phyloP scores from a whole-genome alignment of 2,329 filamentous ascomycete genomes.

The Trichoderma harzianum region DNA sequence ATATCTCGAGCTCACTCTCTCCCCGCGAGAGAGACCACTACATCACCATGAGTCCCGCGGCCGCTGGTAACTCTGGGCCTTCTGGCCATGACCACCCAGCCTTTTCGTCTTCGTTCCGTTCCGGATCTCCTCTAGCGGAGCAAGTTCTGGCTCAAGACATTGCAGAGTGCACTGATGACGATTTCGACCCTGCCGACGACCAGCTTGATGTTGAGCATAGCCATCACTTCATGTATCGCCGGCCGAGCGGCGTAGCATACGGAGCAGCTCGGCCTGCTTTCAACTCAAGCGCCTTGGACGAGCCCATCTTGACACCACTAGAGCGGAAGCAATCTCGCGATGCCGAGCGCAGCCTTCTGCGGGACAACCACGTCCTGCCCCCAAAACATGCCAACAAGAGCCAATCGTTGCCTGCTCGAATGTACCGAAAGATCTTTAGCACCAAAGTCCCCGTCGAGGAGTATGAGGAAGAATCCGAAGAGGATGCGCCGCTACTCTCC shows the following conservation, averaged over 20 bases:
- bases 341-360: slow-evolving; percentile 58
- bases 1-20: neutral
- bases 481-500: slow-evolving; percentile 42
- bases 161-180: slow-evolving; percentile 60
- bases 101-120: slow-evolving; percentile 49
- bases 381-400: slow-evolving; percentile 49
- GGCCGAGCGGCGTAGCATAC: slow-evolving; percentile 72
- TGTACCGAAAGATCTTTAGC: slow-evolving; percentile 53
- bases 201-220: slow-evolving; percentile 37
- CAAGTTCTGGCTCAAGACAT: slow-evolving; percentile 64
- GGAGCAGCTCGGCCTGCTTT: slow-evolving; percentile 69
- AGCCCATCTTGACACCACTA: slow-evolving; percentile 48
- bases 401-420: slow-evolving; percentile 34
- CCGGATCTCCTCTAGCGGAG: slow-evolving; percentile 63
- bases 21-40: neutral
- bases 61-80: slow-evolving; percentile 6
- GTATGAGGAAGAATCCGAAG: slow-evolving; percentile 42
- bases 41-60: slow-evolving; percentile 3
- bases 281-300: slow-evolving; percentile 50
- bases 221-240: slow-evolving; percentile 61
- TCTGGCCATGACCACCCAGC: slow-evolving; percentile 19
- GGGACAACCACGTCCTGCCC: slow-evolving; percentile 64
- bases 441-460: slow-evolving; percentile 44
- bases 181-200: slow-evolving; percentile 36
- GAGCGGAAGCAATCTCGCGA: slow-evolving; percentile 56